Base-by-base conservation (phyloP, 2,329 filamentous ascomycete genomes). In the Cladophialophora immunda region DNA sequence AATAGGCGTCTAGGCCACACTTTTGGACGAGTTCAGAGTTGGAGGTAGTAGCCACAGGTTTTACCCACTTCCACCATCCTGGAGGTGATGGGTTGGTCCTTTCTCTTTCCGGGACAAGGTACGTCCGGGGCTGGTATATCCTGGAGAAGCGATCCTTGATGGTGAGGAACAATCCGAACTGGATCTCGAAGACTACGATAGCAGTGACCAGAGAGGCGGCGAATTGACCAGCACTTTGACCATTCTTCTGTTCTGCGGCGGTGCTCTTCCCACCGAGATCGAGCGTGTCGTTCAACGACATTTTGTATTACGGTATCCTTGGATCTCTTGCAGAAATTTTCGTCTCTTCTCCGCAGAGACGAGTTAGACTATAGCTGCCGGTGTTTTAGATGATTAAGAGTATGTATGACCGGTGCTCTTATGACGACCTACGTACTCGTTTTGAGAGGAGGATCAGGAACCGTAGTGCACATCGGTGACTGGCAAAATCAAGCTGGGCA, bases 1-100 rank as follows among this genome's bases (percentile, higher is more conserved):
- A 97, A 81, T 97, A 99, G 75, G 94, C 93, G 77, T 99, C 95
- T 8, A 99, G 86, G 19, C 95, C 95, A 73, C 94, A 97, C 79
- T 97, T 97, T 61, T 94, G 90, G 74, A 99, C 97, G 72, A 99
- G 88, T 73, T 97, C 92, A 13, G 92, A 92, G 86, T 83, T 88
- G 78, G 81, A 92, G 81, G 81, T 89, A 78, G 81, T 92, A 84
- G 84, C 97, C 70, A 82, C 83, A 3, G 85, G 84, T 15, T 76
- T 75, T 57, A 86, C 78, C 86, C 86, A 88, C 73, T 76, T 78
- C 65, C 83, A 81, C 29, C 85, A 82, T 76, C 78, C 86, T 76
- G 72, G 80, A 0, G 91, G 91, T 1, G 92, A 92, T 0, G 91
- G 82, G n/a, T 90, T 85, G 8, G 92, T 93, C 72, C 93, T 88